Evolutionary conservation across 73 alveolate species (phyloP).

Genomic region (Uronychia setigera): DNA sequence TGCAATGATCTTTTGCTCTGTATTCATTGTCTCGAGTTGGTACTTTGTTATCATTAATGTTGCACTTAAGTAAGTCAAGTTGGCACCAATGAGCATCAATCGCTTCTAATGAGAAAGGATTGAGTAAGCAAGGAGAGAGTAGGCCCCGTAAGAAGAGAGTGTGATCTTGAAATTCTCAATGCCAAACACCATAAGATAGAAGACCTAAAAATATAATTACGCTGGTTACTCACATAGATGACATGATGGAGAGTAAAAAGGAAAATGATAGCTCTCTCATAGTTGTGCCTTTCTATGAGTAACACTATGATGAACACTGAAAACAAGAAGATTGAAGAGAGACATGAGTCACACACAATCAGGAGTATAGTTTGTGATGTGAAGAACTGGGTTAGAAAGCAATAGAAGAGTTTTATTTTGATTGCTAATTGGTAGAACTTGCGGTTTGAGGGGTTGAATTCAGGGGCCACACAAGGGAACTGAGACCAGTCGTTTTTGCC

Average conservation of each 20-base stretch:
- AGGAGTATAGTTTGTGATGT: no score
- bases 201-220: background rate
- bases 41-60: background rate
- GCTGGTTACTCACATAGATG: background rate
- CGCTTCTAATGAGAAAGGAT: background rate
- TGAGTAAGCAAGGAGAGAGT: background rate
- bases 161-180: background rate
- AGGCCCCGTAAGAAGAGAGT: background rate
- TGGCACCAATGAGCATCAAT: background rate
- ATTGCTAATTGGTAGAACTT: no score
- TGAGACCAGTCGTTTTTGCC: no score
- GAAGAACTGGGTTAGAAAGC: background rate
- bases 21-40: background rate
- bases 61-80: background rate
- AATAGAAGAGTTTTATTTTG: no score
- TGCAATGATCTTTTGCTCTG: background rate
- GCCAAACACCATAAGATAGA: background rate
- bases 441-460: no score
- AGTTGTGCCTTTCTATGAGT: background rate
- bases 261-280: background rate
- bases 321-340: background rate
- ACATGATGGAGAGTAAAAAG: background rate
- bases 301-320: background rate
- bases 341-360: background rate
- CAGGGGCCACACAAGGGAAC: no score